phyloP scores from a whole-genome alignment of 2,329 filamentous ascomycete species.

The Falciphora oryzae region DNA sequence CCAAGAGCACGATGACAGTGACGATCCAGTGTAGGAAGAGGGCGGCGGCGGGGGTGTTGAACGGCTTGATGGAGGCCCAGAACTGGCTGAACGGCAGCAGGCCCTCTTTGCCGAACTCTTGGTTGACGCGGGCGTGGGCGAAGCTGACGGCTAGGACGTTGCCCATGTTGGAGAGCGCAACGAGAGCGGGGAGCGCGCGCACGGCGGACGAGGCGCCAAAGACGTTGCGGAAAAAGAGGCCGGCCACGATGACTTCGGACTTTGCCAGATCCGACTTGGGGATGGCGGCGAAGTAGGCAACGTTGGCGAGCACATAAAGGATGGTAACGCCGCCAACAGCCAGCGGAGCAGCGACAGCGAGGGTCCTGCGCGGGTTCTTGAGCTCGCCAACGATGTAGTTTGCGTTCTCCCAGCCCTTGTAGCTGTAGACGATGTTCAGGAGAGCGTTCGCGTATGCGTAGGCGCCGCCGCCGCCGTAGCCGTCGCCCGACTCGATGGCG shows the following conservation, averaged over 20 bases:
- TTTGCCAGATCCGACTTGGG: conserved; percentile 48
- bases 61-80: conserved; percentile 65
- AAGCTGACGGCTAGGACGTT: conserved; percentile 61
- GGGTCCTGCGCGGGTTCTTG: conserved; percentile 49
- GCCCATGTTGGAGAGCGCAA: conserved; percentile 55
- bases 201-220: conserved; percentile 37
- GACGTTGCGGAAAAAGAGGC: conserved; percentile 51
- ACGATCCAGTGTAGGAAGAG: conserved; percentile 62
- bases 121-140: conserved; percentile 52
- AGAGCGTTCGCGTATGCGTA: conserved; percentile 43
- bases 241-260: conserved; percentile 49
- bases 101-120: conserved; percentile 65
- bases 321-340: conserved; percentile 49
- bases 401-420: conserved; percentile 48
- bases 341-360: conserved; percentile 50
- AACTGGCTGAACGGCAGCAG: conserved; percentile 59
- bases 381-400: conserved; percentile 53
- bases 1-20: conserved; percentile 47
- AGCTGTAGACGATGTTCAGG: conserved; percentile 52
- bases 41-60: conserved; percentile 55
- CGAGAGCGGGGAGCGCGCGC: conserved; percentile 53
- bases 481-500: conserved; percentile 41
- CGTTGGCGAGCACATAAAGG: conserved; percentile 51
- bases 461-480: conserved; percentile 13
- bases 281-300: conserved; percentile 54